Percentiles rank a stretch among this genome's conserved stretches.
phyloP scores from a whole-genome alignment of 2,329 filamentous ascomycete species.

The Fusarium siculi region DNA sequence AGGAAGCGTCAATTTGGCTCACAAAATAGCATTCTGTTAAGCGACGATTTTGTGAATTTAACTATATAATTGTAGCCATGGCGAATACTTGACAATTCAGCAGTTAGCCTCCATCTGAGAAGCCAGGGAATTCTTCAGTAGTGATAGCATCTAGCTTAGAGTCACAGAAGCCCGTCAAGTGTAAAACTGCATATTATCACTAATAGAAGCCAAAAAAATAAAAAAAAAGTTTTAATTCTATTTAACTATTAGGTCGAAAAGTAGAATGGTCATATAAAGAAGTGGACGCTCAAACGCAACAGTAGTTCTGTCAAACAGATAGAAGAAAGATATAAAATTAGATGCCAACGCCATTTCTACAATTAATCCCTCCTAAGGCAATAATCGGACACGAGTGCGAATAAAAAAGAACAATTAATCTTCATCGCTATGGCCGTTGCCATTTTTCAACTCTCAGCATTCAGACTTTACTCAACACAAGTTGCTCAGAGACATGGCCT shows the following conservation, averaged over 20 bases:
- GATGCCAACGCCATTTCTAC: not conserved
- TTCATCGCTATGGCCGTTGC: not conserved
- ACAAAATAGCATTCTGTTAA: not conserved
- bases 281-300: not conserved
- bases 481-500: not conserved
- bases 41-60: not conserved
- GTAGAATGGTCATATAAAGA: not conserved
- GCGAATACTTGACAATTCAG: too few species aligned
- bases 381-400: not conserved
- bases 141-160: not conserved
- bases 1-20: not conserved
- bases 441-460: not conserved
- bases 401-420: not conserved
- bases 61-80: not conserved
- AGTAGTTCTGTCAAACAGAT: not conserved
- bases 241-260: not conserved
- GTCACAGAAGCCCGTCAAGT: not conserved
- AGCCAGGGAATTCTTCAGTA: not conserved
- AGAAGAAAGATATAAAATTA: not conserved
- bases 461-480: not conserved
- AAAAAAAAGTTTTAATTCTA: not conserved
- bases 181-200: not conserved
- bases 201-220: not conserved
- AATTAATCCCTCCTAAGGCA: not conserved
- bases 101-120: not conserved